Conservation (phyloP, 352 stramenopile species). For the Pythium periplocum region DNA sequence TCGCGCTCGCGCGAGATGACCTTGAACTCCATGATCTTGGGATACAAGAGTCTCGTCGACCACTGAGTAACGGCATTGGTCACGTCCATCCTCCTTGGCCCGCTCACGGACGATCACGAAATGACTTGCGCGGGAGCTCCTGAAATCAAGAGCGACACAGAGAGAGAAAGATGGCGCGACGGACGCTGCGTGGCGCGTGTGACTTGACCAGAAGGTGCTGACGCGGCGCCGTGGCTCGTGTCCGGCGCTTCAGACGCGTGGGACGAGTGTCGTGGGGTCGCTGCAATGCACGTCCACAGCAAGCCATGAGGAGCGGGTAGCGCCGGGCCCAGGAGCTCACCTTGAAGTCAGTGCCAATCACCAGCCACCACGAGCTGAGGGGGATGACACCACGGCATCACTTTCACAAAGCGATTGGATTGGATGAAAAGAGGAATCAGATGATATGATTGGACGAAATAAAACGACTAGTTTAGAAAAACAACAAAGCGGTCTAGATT, state of each 20-base stretch:
- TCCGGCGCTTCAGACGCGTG: neutral
- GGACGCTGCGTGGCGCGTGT: neutral
- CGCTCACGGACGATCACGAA: neutral
- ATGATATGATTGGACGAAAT: neutral
- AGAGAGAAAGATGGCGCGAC: neutral
- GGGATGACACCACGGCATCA: neutral
- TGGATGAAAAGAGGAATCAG: neutral
- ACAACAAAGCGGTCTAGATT: neutral
- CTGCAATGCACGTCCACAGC: neutral
- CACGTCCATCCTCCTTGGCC: neutral
- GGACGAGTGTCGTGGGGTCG: neutral
- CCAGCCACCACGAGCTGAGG: neutral
- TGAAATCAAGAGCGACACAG: neutral
- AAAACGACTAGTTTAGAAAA: neutral
- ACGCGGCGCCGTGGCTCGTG: neutral
- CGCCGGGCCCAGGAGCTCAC: neutral
- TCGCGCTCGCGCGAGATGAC: constrained; percentile 64
- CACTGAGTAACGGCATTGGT: constrained; percentile 1
- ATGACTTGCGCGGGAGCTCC: neutral
- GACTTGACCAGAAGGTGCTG: neutral
- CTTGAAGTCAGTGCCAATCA: neutral
- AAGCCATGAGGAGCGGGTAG: neutral
- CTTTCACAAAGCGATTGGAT: neutral
- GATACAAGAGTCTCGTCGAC: constrained; percentile 45
- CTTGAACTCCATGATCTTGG: constrained; percentile 73